Evolutionary conservation across 805 yeast genomes (phyloP), one percentile per base, ranked within the genome.

Genomic region (Torulaspora maleeae): DNA sequence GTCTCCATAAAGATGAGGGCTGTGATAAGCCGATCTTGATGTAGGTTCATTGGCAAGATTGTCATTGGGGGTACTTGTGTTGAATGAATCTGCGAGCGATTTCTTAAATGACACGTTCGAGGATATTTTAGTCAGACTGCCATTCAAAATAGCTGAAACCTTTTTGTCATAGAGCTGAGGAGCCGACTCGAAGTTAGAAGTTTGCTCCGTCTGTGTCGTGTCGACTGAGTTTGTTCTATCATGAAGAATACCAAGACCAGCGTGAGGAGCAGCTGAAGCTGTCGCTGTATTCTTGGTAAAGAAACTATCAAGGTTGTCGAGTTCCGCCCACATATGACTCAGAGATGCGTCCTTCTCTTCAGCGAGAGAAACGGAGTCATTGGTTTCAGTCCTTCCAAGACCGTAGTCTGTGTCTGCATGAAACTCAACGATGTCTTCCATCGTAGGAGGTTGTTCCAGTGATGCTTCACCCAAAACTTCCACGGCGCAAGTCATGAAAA

Each of bases 321-420:
- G 71, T 10, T 93, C 93, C 1, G 95, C 95, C 82, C 95, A 84
- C 86, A 89, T 87, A 58, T 88, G 84, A 58, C 90, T 85, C 55
- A 89, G 72, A 0, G 95, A 83, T 0, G 84, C 86, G 46, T 83
- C 88, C 28, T 75, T 79, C 43, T 79, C 82, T 41, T 79, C 88
- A 2, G 71, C 76, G 12, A 73, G 50, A 3, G 62, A 53, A 16
- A 44, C 43, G 8, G 59, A 53, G 29, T 63, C 68, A 17, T 50
- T 56, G 5, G 59, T 55, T 39, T 61, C 67, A n/a, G 53, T 50
- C 30, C 53, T 52, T 9, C 54, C 54, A 17, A 58, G 44, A 1
- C 54, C 60, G 37, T 63, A 63, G 16, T 61, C 68, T n/a, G 56
- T 54, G 34, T 63, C 68, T 1, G 59, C 58, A 38, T 63, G 68